Conservation (phyloP, 768 basidiomycete species). For the Boletus sensibilis region DNA sequence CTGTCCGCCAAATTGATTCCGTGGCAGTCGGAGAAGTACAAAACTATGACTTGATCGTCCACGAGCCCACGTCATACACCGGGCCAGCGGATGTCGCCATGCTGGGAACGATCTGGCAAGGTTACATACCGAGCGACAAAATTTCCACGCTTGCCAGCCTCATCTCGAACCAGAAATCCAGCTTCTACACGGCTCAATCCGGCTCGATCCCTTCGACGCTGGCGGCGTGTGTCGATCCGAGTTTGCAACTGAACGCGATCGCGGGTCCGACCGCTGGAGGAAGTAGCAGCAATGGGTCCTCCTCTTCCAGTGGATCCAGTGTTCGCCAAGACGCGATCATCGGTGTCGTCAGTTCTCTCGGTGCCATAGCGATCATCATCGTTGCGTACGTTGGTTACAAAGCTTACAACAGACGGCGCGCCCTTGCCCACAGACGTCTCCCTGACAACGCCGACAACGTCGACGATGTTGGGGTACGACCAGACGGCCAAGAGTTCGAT, state of each 20-base stretch:
- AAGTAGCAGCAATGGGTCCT: constrained; percentile 18
- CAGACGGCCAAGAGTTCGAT: constrained; percentile 73
- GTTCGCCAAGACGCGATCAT: constrained; percentile 83
- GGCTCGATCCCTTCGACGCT: constrained; percentile 50
- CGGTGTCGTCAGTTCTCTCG: constrained; percentile 82
- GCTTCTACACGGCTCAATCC: constrained; percentile 58
- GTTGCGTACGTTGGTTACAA: constrained; percentile 71
- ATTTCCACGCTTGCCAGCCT: constrained; percentile 63
- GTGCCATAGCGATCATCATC: constrained; percentile 71
- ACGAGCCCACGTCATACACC: constrained; percentile 57
- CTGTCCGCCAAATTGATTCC: constrained; percentile 31
- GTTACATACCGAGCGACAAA: constrained; percentile 55
- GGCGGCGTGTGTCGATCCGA: constrained; percentile 67
- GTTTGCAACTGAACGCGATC: constrained; percentile 56
- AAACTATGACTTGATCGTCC: constrained; percentile 66
- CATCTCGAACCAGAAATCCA: constrained; percentile 59
- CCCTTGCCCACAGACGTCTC: constrained; percentile 69
- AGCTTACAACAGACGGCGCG: constrained; percentile 63
- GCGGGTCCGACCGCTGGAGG: constrained; percentile 36
- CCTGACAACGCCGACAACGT: constrained; percentile 44
- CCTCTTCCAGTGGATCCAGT: constrained; percentile 28
- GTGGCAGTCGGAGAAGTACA: constrained; percentile 37
- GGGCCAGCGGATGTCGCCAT: constrained; percentile 43
- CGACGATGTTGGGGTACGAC: constrained; percentile 43
- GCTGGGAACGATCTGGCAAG: constrained; percentile 71